Evolutionary conservation across 129 eudicot genomes (phyloP).

Genomic region (Lactuca sativa): DNA sequence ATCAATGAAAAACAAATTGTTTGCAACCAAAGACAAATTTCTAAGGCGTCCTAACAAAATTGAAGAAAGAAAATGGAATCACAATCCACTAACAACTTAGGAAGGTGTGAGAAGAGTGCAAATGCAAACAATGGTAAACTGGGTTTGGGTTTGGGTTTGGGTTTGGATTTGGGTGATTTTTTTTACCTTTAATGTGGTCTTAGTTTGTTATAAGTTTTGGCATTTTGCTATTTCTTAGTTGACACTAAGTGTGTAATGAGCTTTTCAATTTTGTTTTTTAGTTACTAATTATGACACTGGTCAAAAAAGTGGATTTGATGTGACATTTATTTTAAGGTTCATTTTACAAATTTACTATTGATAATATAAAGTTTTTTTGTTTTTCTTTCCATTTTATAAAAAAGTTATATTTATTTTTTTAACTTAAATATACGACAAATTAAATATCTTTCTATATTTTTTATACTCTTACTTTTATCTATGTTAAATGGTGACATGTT

Average conservation of each 20-base stretch:
- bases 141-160: neutral
- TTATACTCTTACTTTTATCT: no score
- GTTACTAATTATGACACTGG: no score
- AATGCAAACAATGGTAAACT: neutral
- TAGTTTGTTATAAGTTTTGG: neutral
- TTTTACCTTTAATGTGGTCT: slow-evolving; percentile 14
- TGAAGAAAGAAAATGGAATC: neutral
- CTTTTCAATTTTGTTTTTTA: neutral
- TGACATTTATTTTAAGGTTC: no score
- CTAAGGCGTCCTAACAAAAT: neutral
- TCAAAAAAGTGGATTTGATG: no score
- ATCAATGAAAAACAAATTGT: neutral
- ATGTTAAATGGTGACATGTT: no score
- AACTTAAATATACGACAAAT: no score
- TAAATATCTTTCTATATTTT: no score
- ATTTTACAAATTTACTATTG: no score
- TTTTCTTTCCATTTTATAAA: no score
- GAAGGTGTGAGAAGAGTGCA: neutral
- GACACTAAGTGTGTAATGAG: slow-evolving; percentile 4
- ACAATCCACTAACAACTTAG: slow-evolving; percentile 2
- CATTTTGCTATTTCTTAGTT: neutral
- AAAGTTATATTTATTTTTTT: no score
- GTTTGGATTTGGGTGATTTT: slow-evolving; percentile 11
- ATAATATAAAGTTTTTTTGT: no score
- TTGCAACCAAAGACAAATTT: slow-evolving; percentile 27